Percentiles rank a stretch among this genome's conserved stretches.
phyloP scores from a whole-genome alignment of 768 basidiomycete genomes.

The Gautieria morchelliformis region DNA sequence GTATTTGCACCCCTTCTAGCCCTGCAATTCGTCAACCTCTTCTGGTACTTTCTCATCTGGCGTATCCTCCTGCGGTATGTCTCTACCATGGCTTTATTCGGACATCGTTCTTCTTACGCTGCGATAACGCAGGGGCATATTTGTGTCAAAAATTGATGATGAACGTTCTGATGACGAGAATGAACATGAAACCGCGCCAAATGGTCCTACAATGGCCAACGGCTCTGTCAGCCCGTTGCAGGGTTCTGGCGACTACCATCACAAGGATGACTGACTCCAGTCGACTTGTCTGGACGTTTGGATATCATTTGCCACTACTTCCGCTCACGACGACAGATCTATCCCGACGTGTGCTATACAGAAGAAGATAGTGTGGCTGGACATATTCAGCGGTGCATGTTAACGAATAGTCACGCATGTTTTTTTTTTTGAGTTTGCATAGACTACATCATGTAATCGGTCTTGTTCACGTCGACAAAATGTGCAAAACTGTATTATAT shows the following conservation, averaged over 20 bases:
- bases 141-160: constrained; percentile 42
- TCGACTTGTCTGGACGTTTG: neutral
- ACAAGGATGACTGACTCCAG: neutral
- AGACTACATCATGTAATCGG: no score
- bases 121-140: constrained; percentile 38
- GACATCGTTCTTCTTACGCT: constrained; percentile 10
- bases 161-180: constrained; percentile 60
- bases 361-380: no score
- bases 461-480: no score
- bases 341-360: no score
- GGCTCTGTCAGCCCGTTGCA: neutral
- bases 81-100: neutral
- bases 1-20: constrained; percentile 66
- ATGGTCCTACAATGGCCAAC: neutral
- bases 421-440: no score
- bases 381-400: no score
- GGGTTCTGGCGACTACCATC: neutral
- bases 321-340: no score
- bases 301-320: no score
- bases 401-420: no score
- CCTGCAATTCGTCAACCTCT: constrained; percentile 78
- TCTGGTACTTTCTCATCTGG: constrained; percentile 86
- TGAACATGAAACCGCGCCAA: constrained; percentile 16
- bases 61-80: constrained; percentile 67
- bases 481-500: no score